Percentiles rank a stretch among this genome's conserved stretches.
Conservation (phyloP, 169 alveolate species). For the Miamiensis avidus region DNA sequence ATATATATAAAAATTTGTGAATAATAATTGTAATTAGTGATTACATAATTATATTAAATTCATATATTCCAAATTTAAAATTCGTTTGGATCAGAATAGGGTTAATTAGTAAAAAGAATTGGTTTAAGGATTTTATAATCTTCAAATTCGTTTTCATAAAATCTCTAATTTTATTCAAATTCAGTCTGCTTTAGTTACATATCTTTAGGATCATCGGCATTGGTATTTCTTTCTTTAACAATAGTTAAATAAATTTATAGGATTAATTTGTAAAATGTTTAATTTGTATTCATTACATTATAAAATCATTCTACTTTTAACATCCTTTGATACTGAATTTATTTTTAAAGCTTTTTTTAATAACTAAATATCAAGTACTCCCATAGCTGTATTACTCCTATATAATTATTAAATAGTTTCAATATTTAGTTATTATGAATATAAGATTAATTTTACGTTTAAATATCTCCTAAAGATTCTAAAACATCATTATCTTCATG, state of each 20-base stretch:
- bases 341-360: background rate
- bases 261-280: background rate
- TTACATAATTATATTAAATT: too few relatives aligned
- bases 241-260: too few relatives aligned
- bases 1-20: too few relatives aligned
- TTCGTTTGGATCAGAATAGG: background rate
- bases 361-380: background rate
- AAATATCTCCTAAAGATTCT: background rate
- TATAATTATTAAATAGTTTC: too few relatives aligned
- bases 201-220: background rate
- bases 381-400: background rate
- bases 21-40: too few relatives aligned
- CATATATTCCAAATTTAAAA: background rate
- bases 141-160: background rate
- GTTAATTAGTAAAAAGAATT: background rate
- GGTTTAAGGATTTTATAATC: background rate
- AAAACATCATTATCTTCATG: background rate
- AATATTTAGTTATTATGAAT: too few relatives aligned
- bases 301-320: background rate
- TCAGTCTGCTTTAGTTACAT: background rate
- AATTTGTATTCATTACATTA: background rate
- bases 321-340: background rate
- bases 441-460: background rate
- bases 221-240: background rate
- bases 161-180: background rate